Conservation (phyloP, 495 filamentous ascomycete genomes). For the Chaetomium tenue region DNA sequence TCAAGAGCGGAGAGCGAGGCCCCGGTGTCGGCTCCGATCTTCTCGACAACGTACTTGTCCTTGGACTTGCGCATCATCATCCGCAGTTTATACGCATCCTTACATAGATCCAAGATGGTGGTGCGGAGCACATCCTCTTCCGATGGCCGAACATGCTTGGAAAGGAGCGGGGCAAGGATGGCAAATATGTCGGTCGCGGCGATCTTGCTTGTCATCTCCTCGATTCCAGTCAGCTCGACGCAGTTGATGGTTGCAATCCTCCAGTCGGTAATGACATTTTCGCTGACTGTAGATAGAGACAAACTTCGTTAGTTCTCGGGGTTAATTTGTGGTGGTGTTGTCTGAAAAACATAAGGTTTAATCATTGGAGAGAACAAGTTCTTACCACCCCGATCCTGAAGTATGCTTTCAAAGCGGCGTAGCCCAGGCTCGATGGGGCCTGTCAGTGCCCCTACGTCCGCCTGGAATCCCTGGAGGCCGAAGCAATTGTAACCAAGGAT, state of each 20-base stretch:
- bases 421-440: neutral
- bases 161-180: too few species aligned
- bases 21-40: neutral
- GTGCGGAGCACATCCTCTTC: too few species aligned
- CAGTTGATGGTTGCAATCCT: neutral
- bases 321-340: neutral
- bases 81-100: neutral
- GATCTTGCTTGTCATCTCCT: neutral
- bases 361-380: too few species aligned
- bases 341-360: too few species aligned
- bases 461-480: neutral
- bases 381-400: neutral
- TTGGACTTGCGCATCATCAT: slow-evolving; percentile 5
- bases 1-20: neutral
- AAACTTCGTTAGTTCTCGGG: neutral
- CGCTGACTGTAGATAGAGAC: neutral
- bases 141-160: too few species aligned
- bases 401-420: neutral
- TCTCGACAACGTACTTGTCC: neutral
- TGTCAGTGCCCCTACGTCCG: neutral
- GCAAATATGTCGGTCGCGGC: neutral
- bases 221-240: neutral
- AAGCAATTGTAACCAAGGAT: neutral
- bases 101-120: neutral
- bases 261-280: neutral